Percentiles rank a stretch among this genome's conserved stretches.
phyloP scores from a whole-genome alignment of 176 grass and related monocot species.

The Puya raimondii region DNA sequence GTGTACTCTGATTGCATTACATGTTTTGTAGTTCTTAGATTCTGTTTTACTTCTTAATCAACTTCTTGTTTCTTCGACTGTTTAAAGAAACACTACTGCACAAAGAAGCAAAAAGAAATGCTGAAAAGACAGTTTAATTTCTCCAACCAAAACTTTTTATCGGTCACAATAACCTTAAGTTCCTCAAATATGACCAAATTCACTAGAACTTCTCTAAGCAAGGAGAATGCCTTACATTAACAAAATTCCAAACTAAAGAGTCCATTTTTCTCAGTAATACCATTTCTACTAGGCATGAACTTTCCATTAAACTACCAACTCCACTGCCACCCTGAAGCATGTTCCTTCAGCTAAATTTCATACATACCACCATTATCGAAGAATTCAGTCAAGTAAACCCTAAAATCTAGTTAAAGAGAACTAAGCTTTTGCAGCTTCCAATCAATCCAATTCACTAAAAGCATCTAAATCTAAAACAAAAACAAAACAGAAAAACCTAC shows the following conservation, averaged over 20 bases:
- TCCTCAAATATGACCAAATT: no score
- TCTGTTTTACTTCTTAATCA: no score
- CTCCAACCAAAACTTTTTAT: no score
- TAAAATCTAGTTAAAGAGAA: not conserved
- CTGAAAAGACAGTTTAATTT: no score
- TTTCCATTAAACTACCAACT: not conserved
- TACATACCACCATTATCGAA: not conserved
- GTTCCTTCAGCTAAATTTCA: not conserved
- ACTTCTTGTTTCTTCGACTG: no score
- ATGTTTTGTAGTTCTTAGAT: no score
- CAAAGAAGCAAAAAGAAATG: no score
- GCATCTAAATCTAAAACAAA: constrained; percentile 14
- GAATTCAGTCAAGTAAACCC: not conserved
- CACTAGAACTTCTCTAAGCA: no score
- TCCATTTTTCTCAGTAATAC: not conserved
- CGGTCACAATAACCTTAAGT: no score
- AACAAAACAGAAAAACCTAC: not conserved
- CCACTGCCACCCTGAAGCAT: not conserved
- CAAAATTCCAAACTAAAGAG: not conserved
- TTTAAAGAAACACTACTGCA: no score
- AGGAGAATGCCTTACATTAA: not conserved
- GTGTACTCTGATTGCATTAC: no score
- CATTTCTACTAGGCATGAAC: not conserved
- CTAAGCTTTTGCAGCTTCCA: not conserved
- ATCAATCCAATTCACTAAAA: not conserved